Percentiles rank a stretch among this genome's conserved stretches.
phyloP scores from a whole-genome alignment of 441 rosid species.

The Raphanus hybrid region DNA sequence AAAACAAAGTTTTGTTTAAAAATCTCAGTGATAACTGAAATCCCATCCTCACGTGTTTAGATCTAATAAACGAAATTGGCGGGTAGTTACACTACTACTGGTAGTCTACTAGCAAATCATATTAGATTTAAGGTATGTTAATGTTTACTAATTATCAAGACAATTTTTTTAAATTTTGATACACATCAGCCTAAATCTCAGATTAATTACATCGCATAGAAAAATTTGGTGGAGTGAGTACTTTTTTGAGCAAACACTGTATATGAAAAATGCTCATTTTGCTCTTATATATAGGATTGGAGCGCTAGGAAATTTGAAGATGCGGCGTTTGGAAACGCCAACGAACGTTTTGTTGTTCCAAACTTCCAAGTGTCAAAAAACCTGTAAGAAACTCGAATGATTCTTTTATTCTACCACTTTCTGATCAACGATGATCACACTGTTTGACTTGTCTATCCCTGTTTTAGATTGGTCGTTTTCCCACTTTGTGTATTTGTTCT shows the following conservation, averaged over 20 bases:
- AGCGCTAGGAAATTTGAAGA: not conserved
- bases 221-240: not conserved
- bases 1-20: not conserved
- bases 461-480: not conserved
- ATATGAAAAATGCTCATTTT: not conserved
- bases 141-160: not conserved
- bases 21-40: not conserved
- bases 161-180: not conserved
- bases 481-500: constrained; percentile 23
- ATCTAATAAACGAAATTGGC: not conserved
- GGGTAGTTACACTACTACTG: not conserved
- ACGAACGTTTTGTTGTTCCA: constrained; percentile 23
- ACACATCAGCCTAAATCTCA: not conserved
- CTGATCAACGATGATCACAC: constrained; percentile 12
- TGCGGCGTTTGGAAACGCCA: constrained; percentile 32
- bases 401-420: constrained; percentile 31
- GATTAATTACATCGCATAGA: not conserved
- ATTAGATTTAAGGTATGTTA: not conserved
- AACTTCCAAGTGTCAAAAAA: constrained; percentile 26
- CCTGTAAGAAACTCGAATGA: not conserved
- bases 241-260: not conserved
- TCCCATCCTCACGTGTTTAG: not conserved
- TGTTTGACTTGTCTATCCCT: constrained; percentile 2
- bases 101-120: not conserved
- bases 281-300: not conserved